Evolutionary conservation across 805 yeast genomes (phyloP).

Genomic region (Tetrapisispora iriomotensis): DNA sequence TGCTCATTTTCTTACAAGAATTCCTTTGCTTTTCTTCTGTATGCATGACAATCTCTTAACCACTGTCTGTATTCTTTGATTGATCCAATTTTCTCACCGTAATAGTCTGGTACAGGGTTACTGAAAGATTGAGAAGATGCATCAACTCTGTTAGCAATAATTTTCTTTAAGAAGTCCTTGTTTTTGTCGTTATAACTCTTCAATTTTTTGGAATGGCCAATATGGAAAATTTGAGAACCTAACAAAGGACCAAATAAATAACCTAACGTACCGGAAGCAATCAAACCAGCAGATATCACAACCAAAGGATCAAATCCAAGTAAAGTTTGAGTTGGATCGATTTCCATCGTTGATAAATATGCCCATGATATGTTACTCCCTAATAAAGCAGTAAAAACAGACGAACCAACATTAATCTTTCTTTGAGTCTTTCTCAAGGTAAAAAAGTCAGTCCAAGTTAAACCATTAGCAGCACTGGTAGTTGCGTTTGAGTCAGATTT

Average conservation of each 20-base stretch:
- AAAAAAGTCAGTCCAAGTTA: constrained; percentile 78
- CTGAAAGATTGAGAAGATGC: constrained; percentile 82
- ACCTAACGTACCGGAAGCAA: constrained; percentile 67
- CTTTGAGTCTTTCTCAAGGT: constrained; percentile 67
- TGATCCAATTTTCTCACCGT: constrained; percentile 90
- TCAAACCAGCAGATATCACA: constrained; percentile 64
- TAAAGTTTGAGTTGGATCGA: constrained; percentile 78
- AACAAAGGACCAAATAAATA: constrained; percentile 73
- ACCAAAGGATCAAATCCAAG: constrained; percentile 86
- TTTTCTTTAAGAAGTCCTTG: constrained; percentile 60
- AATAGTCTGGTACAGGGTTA: constrained; percentile 97
- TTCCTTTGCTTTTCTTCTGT: constrained; percentile 69
- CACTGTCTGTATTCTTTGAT: constrained; percentile 83
- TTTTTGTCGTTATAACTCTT: constrained; percentile 50
- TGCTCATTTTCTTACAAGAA: constrained; percentile 38
- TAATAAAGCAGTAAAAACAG: constrained; percentile 54
- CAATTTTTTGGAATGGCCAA: constrained; percentile 40
- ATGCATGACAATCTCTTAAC: constrained; percentile 91
- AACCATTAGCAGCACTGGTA: constrained; percentile 6
- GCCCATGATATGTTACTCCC: constrained; percentile 66
- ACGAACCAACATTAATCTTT: constrained; percentile 54
- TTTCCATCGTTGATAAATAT: constrained; percentile 67
- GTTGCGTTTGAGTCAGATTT: too few species aligned
- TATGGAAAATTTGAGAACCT: constrained; percentile 61
- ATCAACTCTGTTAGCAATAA: constrained; percentile 76